phyloP scores from a whole-genome alignment of 176 grass and related monocot genomes.

The Triticum monococcum region DNA sequence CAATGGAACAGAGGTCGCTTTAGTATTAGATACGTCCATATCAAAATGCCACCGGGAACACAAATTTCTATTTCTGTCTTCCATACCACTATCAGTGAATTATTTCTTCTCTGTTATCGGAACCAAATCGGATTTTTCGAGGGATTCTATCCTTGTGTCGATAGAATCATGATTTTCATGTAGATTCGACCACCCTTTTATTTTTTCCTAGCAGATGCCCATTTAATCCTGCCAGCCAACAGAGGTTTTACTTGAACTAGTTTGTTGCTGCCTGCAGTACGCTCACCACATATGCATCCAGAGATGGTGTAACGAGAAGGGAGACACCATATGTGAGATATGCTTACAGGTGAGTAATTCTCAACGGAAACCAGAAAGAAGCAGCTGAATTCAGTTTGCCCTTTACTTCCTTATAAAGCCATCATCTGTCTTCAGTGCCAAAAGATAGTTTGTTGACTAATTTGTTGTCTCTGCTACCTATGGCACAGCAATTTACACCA shows the following conservation, averaged over 20 bases:
- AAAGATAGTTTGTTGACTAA: constrained; percentile 21
- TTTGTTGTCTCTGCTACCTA: not conserved
- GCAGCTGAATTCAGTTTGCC: not conserved
- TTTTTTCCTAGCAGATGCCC: not conserved
- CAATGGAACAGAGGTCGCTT: not conserved
- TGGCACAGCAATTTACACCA: constrained; percentile 55
- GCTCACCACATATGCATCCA: constrained; percentile 81
- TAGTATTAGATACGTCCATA: not conserved
- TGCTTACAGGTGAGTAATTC: constrained; percentile 72
- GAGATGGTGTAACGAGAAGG: constrained; percentile 91
- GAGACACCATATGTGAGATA: constrained; percentile 79
- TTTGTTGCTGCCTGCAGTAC: constrained; percentile 51
- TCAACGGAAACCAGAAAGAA: constrained; percentile 14
- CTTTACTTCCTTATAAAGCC: not conserved
- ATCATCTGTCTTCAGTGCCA: not conserved
- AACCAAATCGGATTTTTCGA: not conserved
- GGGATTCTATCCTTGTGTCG: not conserved
- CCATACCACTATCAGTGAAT: not conserved
- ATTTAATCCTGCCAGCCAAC: not conserved
- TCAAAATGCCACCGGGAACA: not conserved
- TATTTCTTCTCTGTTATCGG: not conserved
- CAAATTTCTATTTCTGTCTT: not conserved
- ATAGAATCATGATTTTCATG: not conserved
- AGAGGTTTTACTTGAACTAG: constrained; percentile 14
- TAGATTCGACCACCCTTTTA: not conserved